phyloP scores from a whole-genome alignment of 495 filamentous ascomycete species.

The Pseudotulostoma volvatum region DNA sequence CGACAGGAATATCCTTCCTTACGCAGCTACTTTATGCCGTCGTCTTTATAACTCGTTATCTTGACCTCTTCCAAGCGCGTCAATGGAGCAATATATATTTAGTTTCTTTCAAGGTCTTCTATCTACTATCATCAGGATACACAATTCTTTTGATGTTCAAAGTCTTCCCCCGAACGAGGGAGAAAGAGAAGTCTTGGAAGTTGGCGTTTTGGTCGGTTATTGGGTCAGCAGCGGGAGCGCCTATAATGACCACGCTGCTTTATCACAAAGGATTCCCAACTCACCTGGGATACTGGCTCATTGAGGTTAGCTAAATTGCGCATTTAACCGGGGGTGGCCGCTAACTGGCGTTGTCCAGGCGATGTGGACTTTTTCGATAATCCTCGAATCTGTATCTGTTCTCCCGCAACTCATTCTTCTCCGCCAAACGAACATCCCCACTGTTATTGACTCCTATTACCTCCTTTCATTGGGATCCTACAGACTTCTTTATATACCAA shows the following conservation, averaged over 20 bases:
- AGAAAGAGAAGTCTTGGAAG: constrained; percentile 85
- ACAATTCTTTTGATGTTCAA: constrained; percentile 76
- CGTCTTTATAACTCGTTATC: constrained; percentile 78
- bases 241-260: constrained; percentile 49
- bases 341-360: constrained; percentile 28
- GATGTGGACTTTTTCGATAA: constrained; percentile 71
- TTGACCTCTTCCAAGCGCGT: constrained; percentile 49
- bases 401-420: constrained; percentile 84
- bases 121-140: constrained; percentile 70
- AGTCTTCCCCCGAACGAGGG: constrained; percentile 72
- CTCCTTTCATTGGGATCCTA: constrained; percentile 78
- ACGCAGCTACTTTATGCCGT: constrained; percentile 76
- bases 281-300: constrained; percentile 27
- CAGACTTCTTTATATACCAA: constrained; percentile 77
- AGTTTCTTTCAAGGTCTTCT: constrained; percentile 68
- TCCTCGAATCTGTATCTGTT: constrained; percentile 80
- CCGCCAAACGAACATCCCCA: constrained; percentile 85
- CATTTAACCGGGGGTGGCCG: constrained; percentile 1
- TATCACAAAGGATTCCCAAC: constrained; percentile 33
- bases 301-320: constrained; percentile 31
- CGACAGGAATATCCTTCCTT: constrained; percentile 73
- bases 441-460: constrained; percentile 91
- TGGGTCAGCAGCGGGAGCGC: constrained; percentile 42
- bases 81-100: constrained; percentile 44
- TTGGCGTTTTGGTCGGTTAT: constrained; percentile 47